Base-by-base conservation (phyloP, 2,329 filamentous ascomycete species). In the Colletotrichum simmondsii region DNA sequence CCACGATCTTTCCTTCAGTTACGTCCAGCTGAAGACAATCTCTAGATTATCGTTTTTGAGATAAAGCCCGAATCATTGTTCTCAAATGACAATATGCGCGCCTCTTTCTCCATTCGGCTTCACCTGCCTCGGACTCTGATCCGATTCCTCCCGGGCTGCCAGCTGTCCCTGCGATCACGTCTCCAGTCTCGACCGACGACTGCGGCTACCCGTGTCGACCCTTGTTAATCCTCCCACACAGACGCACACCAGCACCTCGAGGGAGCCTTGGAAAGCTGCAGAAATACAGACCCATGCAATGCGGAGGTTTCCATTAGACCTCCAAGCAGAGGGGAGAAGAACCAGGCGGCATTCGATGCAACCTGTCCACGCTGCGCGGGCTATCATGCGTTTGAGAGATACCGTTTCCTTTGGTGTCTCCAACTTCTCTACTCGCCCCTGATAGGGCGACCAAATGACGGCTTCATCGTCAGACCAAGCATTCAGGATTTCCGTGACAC, bases 141-240 rank as follows among this genome's bases (percentile, higher is more conserved):
- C 46, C 53, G 46, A n/a, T 16, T 19, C 7, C 30, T 60, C 22
- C 19, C 19, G 19, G 32, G 56, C 24, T 58, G 54, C 54, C 26
- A 60, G 65, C 66, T 60, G 26, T 69, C 46, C 60, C 46, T 56
- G 56, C 65, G 69, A 64, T 65, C 70, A 59, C 53, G 24, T 53
- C 65, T 64, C 42, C 70, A 42, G 49, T 54, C 42, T 64, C 70
- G 59, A 64, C 66, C 70, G 58, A 58, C 46, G 32, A 16, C 37
- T 37, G 30, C 70, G 65, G 70, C 32, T 70, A 64, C 65, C 58
- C 69, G 66, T 65, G 64, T 53, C 42, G 6, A 46, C 32, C 65
- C 65, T 60, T 70, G 70, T 12, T 46, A 54, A 72, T 70, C 60
- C 60, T 68, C 30, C 70, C 66, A 72, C 37, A 49, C 32, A 70